A percentile compares a stretch with the other conserved stretches of the same genome.
Evolutionary conservation across 345 rosid genomes (phyloP).

Genomic region (Eucalyptus sideroxylon): DNA sequence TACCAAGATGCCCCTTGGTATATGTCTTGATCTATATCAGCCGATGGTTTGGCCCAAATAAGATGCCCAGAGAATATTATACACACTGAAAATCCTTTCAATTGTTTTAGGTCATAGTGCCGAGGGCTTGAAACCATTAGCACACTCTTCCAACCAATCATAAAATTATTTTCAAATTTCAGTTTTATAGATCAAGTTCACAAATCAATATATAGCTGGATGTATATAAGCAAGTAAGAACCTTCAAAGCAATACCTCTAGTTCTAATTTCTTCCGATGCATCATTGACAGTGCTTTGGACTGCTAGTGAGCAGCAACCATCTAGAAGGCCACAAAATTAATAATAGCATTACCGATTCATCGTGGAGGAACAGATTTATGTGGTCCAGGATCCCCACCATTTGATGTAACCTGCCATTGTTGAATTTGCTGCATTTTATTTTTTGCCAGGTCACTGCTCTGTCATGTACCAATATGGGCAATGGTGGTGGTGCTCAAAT

Average conservation of each 20-base stretch:
- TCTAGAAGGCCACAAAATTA: not conserved
- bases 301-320: not conserved
- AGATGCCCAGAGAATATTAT: not conserved
- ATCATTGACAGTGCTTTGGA: not conserved
- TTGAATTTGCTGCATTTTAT: not conserved
- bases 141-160: not conserved
- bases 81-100: not conserved
- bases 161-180: not conserved
- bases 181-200: not conserved
- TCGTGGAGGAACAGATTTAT: not conserved
- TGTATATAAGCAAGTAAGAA: not conserved
- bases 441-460: not conserved
- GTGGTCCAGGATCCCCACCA: not conserved
- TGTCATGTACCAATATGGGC: not conserved
- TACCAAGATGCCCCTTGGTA: not conserved
- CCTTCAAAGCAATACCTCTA: not conserved
- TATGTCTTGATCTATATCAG: not conserved
- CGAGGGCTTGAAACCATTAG: not conserved
- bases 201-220: not conserved
- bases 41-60: not conserved
- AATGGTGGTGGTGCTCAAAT: not conserved
- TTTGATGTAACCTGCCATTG: not conserved
- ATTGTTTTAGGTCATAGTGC: not conserved
- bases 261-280: not conserved
- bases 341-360: not conserved